These are phyloP conservation scores for Spathaspora hagerdaliae DNA, from an alignment of 805 yeast species.

Conservation along the genomic window DNA sequence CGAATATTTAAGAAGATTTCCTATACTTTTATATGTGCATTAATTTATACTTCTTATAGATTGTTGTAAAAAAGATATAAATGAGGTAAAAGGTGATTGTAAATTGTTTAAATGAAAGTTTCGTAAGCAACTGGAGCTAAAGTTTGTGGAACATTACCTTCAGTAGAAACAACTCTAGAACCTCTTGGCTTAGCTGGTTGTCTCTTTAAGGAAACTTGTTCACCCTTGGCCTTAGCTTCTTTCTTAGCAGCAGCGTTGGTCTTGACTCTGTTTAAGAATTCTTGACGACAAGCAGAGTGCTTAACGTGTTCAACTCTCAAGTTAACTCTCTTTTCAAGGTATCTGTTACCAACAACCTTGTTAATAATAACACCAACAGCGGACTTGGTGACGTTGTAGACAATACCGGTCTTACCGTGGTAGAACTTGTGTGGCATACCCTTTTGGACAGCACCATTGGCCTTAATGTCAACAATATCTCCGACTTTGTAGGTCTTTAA, in stretches of 20 bases:
- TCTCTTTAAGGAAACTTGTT: slow-evolving; percentile 90
- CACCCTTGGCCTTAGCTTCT: slow-evolving; percentile 95
- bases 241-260: slow-evolving; percentile 87
- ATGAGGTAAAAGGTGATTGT: not conserved
- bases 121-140: slow-evolving; percentile 99
- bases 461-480: slow-evolving; percentile 99
- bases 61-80: not conserved
- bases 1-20: not conserved
- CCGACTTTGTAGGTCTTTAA: slow-evolving; percentile 98
- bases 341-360: slow-evolving; percentile 99
- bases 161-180: slow-evolving; percentile 78
- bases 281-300: slow-evolving; percentile 99
- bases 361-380: slow-evolving; percentile 97
- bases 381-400: slow-evolving; percentile 97
- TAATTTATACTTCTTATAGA: not conserved
- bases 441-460: slow-evolving; percentile 98
- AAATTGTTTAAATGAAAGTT: slow-evolving; percentile 80
- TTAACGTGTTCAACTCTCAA: slow-evolving; percentile 98
- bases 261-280: slow-evolving; percentile 98
- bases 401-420: slow-evolving; percentile 99
- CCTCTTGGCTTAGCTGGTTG: slow-evolving; percentile 98
- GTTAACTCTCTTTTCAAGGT: slow-evolving; percentile 98
- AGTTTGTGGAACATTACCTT: slow-evolving; percentile 86
- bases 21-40: slow-evolving; percentile 2
- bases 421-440: slow-evolving; percentile 99